Evolutionary conservation across 148 eudicot species (phyloP).

Genomic region (Drosera capensis): DNA sequence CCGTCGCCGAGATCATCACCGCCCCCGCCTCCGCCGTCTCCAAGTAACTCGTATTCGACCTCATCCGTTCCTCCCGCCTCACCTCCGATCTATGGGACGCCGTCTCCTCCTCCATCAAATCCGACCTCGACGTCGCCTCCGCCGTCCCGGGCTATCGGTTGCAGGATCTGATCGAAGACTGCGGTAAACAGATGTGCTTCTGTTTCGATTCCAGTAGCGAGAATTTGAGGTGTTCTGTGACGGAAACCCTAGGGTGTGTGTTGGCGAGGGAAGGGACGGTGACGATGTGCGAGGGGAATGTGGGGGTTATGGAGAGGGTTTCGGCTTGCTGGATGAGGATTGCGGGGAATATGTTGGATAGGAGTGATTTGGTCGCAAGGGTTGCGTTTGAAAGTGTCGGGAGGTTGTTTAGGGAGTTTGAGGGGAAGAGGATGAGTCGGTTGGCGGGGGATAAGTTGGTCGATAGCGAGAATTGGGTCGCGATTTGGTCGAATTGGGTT

Average conservation of each 20-base stretch:
- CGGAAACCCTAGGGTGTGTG: slow-evolving; percentile 81
- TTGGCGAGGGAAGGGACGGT: slow-evolving; percentile 83
- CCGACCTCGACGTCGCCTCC: slow-evolving; percentile 74
- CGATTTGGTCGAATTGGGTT: slow-evolving; percentile 81
- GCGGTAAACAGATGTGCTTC: slow-evolving; percentile 38
- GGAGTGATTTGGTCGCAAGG: slow-evolving; percentile 52
- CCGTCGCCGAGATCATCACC: slow-evolving; percentile 88
- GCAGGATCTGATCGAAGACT: slow-evolving; percentile 32
- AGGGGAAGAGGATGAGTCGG: slow-evolving; percentile 80
- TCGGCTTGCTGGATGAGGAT: slow-evolving; percentile 75
- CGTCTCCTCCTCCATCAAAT: slow-evolving; percentile 43
- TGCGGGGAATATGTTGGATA: slow-evolving; percentile 67
- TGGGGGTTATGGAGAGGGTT: slow-evolving; percentile 59
- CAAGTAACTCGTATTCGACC: slow-evolving; percentile 85
- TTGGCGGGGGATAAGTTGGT: slow-evolving; percentile 93
- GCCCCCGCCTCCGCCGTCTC: slow-evolving; percentile 89
- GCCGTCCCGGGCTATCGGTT: slow-evolving; percentile 81
- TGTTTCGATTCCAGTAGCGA: slow-evolving; percentile 54
- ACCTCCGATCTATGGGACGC: slow-evolving; percentile 80
- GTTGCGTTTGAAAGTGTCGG: slow-evolving; percentile 84
- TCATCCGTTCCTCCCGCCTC: slow-evolving; percentile 77
- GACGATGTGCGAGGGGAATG: slow-evolving; percentile 62
- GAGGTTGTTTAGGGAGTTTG: slow-evolving; percentile 79
- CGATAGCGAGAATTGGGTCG: slow-evolving; percentile 89
- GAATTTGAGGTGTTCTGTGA: slow-evolving; percentile 57